phyloP scores from a whole-genome alignment of 2,329 filamentous ascomycete species.

The Calonectria pauciramosa region DNA sequence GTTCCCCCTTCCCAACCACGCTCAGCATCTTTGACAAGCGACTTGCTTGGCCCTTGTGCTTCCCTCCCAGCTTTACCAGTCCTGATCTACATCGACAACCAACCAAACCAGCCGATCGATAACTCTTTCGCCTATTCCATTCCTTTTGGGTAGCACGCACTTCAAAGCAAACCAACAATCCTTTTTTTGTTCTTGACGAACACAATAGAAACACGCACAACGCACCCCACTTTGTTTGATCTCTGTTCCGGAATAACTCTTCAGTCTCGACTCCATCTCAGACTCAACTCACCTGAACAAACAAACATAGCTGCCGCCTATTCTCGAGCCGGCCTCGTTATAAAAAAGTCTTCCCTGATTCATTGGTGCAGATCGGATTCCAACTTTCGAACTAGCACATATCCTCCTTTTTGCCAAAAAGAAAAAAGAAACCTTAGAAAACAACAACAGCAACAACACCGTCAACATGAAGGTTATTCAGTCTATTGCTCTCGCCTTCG shows the following conservation, averaged over 20 bases:
- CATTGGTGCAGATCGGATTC: background rate
- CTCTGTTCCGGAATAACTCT: background rate
- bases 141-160: slow-evolving; percentile 30
- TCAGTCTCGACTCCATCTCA: slow-evolving; percentile 1
- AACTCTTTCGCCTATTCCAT: slow-evolving; percentile 31
- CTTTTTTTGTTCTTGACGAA: slow-evolving; percentile 34
- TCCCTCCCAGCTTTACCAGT: background rate
- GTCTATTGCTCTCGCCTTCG: slow-evolving; percentile 56
- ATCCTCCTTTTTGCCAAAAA: slow-evolving; percentile 3
- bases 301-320: background rate
- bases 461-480: slow-evolving; percentile 58
- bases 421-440: background rate
- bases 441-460: slow-evolving; percentile 11
- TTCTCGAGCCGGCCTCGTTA: slow-evolving; percentile 34
- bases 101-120: background rate
- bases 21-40: background rate
- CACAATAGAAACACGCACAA: slow-evolving; percentile 23
- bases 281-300: slow-evolving; percentile 20
- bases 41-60: background rate
- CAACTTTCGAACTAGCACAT: slow-evolving; percentile 9
- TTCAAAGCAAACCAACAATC: slow-evolving; percentile 39
- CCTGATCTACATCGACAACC: background rate
- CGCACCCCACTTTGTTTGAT: background rate
- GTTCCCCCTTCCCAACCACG: background rate
- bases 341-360: slow-evolving; percentile 15